phyloP scores from a whole-genome alignment of 2,329 filamentous ascomycete genomes.

The Trichoderma sp. region DNA sequence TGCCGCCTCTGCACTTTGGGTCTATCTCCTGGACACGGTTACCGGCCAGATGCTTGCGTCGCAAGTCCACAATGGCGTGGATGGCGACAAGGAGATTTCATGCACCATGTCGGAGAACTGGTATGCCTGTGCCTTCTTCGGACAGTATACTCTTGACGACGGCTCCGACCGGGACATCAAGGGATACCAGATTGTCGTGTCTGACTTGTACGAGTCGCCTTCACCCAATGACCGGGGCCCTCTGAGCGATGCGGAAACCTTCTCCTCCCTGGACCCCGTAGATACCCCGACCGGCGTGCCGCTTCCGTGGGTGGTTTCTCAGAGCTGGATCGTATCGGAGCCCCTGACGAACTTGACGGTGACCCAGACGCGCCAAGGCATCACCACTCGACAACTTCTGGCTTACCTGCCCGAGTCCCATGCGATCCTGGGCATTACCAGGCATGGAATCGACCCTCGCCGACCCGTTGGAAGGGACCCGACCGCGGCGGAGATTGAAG shows the following conservation, averaged over 20 bases:
- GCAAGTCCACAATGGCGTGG: constrained; percentile 70
- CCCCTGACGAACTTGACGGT: constrained; percentile 79
- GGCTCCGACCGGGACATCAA: constrained; percentile 62
- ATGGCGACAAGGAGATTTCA: constrained; percentile 71
- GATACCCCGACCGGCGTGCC: constrained; percentile 57
- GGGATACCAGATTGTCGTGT: constrained; percentile 82
- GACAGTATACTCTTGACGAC: constrained; percentile 60
- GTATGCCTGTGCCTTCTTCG: constrained; percentile 83
- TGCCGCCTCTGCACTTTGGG: constrained; percentile 59
- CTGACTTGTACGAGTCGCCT: constrained; percentile 88
- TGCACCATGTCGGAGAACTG: constrained; percentile 91
- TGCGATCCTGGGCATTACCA: constrained; percentile 77
- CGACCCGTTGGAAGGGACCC: constrained; percentile 84
- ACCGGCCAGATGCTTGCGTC: constrained; percentile 80
- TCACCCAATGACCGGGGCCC: constrained; percentile 82
- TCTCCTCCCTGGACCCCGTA: constrained; percentile 73
- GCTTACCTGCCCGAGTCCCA: constrained; percentile 74
- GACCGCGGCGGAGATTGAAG: constrained; percentile 72
- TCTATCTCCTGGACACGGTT: constrained; percentile 83
- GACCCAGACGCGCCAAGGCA: constrained; percentile 88
- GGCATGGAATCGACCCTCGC: constrained; percentile 78
- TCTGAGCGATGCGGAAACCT: constrained; percentile 69
- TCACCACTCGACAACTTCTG: constrained; percentile 79
- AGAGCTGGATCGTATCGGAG: constrained; percentile 78
- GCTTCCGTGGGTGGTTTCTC: constrained; percentile 74